Base-by-base conservation (phyloP, 1,139 yeast genomes). In the Candida gigantensis region DNA sequence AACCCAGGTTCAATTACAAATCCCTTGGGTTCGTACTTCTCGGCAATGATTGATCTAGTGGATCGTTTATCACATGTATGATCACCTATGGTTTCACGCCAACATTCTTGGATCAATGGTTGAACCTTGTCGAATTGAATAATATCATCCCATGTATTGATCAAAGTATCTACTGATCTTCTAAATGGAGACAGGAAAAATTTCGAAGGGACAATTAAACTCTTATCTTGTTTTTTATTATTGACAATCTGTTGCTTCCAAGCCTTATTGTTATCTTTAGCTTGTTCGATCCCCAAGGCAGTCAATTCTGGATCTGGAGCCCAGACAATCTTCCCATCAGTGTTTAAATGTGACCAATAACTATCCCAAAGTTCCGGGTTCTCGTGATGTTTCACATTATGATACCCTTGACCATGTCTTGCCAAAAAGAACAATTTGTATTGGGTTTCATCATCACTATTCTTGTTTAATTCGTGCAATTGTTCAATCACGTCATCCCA, bases 231-330 rank as follows among this genome's bases (percentile, higher is more conserved):
- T 24, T 44, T 39, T 3, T 32, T 19, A 28, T 40, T 41, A 27
- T 45, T 40, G 28, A 40, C 27, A 28, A 59, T 37, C 45, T 62
- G 59, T 26, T 44, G 29, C 35, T 50, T 45, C 64, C 68, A 53
- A 16, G 50, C 56, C 31, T 36, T 25, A 27, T 50, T 47, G 38
- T 62, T 62, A 19, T 49, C 59, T 34, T 51, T 51, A n/a, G 77
- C 77, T 46, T 69, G 75, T 16, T 50, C 47, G 26, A 55, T 43
- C 2, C 76, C 76, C 43, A 64, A 55, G 3, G 59, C 64, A 5
- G 75, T 70, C 47, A 71, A 63, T 30, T 58, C 60, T 1, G 77
- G 72, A 47, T 71, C 77, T 0, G 76, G 76, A 3, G 70, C 77
- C 74, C 75, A 71, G 3, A 59, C 65, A 6, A 65, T 55, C 25